These are phyloP conservation scores for Diaporthe capsici DNA, from an alignment of 2,329 filamentous ascomycete species.

Conservation along the genomic window DNA sequence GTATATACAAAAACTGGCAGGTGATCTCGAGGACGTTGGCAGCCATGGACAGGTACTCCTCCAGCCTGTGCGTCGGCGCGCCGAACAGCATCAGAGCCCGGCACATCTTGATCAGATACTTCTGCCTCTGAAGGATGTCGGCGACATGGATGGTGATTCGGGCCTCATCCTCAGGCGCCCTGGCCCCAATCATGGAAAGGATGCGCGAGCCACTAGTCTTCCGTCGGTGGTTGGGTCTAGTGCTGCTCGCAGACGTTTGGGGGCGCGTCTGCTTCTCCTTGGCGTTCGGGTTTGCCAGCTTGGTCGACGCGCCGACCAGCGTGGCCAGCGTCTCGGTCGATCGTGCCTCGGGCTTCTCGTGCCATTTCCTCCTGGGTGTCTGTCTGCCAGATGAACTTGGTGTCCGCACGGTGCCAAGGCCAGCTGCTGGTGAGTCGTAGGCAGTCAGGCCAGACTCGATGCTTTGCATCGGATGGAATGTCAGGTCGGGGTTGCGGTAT, in stretches of 20 bases:
- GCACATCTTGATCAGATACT: slow-evolving; percentile 88
- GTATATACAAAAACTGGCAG: slow-evolving; percentile 90
- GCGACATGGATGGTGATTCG: slow-evolving; percentile 72
- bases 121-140: slow-evolving; percentile 84
- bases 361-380: slow-evolving; percentile 64
- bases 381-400: slow-evolving; percentile 56
- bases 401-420: slow-evolving; percentile 45
- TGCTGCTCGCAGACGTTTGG: not conserved
- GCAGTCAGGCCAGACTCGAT: slow-evolving; percentile 44
- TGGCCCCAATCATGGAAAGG: not conserved
- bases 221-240: slow-evolving; percentile 4
- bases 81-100: slow-evolving; percentile 90
- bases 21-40: slow-evolving; percentile 91
- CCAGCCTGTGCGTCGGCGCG: slow-evolving; percentile 89
- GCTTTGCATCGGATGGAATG: slow-evolving; percentile 45
- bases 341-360: slow-evolving; percentile 57
- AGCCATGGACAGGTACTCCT: slow-evolving; percentile 93
- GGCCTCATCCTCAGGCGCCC: slow-evolving; percentile 47
- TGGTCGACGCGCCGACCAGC: slow-evolving; percentile 61
- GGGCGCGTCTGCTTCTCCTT: not conserved
- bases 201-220: slow-evolving; percentile 19
- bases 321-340: slow-evolving; percentile 63
- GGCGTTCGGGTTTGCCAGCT: slow-evolving; percentile 54
- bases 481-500: slow-evolving; percentile 26
- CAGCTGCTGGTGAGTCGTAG: slow-evolving; percentile 40